Conservation (phyloP, 345 rosid species). For the Pugionium cornutum region DNA sequence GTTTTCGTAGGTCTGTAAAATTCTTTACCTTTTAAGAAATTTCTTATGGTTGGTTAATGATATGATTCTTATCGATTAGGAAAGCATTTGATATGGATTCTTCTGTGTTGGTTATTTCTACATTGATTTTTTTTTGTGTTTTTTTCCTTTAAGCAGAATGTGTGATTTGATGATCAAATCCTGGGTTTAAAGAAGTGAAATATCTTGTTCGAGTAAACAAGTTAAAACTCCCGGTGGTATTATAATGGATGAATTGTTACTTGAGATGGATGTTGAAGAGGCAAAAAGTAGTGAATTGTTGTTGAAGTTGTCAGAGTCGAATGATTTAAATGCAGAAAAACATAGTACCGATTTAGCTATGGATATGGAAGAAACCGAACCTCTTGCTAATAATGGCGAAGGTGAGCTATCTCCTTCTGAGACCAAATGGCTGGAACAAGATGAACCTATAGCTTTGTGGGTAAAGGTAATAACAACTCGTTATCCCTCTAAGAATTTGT, state of each 20-base stretch:
- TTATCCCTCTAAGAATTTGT: background rate
- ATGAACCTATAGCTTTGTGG: constrained; percentile 90
- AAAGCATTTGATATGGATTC: background rate
- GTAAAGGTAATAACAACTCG: constrained; percentile 68
- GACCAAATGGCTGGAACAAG: constrained; percentile 78
- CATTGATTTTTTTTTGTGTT: background rate
- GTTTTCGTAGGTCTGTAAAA: constrained; percentile 1
- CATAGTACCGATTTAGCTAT: constrained; percentile 37
- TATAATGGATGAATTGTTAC: constrained; percentile 41
- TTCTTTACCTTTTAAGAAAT: constrained; percentile 18
- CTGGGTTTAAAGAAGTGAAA: constrained; percentile 34
- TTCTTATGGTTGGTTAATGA: background rate
- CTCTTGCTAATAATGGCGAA: constrained; percentile 50
- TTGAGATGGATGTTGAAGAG: constrained; percentile 44
- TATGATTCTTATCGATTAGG: background rate
- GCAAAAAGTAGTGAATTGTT: constrained; percentile 37
- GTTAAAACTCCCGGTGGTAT: constrained; percentile 41
- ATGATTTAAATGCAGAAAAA: constrained; percentile 46
- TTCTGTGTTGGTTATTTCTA: constrained; percentile 8
- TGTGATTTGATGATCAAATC: constrained; percentile 5
- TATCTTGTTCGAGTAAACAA: constrained; percentile 58
- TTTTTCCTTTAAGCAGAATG: constrained; percentile 2
- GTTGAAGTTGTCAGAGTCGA: constrained; percentile 47
- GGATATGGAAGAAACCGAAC: constrained; percentile 54
- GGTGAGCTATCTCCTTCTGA: constrained; percentile 61